These are phyloP conservation scores for Mortierella sp. DNA, from an alignment of 371 early-diverging fungal species.

Conservation along the genomic window DNA sequence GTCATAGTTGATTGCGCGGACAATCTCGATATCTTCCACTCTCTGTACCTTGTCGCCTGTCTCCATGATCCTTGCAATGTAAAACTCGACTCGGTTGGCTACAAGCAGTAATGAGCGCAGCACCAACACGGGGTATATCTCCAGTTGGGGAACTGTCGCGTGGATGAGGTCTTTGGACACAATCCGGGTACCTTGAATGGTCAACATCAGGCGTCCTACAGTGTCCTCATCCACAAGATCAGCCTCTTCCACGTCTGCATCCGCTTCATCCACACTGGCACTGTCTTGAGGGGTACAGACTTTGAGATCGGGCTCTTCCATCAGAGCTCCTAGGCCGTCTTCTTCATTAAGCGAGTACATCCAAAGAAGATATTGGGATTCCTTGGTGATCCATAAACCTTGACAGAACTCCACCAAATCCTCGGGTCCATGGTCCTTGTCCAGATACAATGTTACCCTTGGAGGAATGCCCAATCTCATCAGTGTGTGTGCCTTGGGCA, in stretches of 20 bases:
- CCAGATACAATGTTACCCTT: conserved; percentile 24
- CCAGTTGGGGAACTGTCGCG: conserved; percentile 26
- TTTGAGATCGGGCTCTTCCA: conserved; percentile 25
- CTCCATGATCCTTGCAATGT: conserved; percentile 37
- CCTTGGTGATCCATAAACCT: conserved; percentile 31
- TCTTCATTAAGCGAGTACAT: conserved; percentile 42
- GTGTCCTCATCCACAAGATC: conserved; percentile 32
- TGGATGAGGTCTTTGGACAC: conserved; percentile 7
- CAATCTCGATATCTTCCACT: conserved; percentile 16
- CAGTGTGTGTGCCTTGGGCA: conserved; percentile 48
- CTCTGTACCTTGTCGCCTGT: conserved; percentile 44
- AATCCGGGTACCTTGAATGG: conserved; percentile 10
- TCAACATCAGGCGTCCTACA: conserved; percentile 37
- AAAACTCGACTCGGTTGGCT: conserved; percentile 16
- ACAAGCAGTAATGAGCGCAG: conserved; percentile 35
- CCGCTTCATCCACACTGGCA: background rate
- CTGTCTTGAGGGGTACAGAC: conserved; percentile 5
- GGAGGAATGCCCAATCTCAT: conserved; percentile 39
- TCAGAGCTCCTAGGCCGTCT: conserved; percentile 31
- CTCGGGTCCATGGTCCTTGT: conserved; percentile 3
- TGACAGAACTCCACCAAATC: conserved; percentile 31
- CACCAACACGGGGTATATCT: conserved; percentile 39
- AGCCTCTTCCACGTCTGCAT: conserved; percentile 18
- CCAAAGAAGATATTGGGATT: conserved; percentile 40
- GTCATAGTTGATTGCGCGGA: conserved; percentile 21